Base-by-base conservation (phyloP, 257 asterid species). In the Lavandula angustifolia region DNA sequence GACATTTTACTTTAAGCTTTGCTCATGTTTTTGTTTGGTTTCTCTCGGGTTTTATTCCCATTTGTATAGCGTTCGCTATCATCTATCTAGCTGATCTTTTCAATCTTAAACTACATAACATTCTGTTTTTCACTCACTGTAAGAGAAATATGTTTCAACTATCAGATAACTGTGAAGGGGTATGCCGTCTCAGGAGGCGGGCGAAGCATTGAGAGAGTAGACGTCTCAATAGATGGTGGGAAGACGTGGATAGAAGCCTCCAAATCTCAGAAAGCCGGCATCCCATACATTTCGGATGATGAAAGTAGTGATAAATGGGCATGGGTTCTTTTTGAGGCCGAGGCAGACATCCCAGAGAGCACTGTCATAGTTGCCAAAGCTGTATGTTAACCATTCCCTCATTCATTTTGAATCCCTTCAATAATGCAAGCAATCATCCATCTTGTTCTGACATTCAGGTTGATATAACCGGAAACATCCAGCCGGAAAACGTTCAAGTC, bases 131-230 rank as follows among this genome's bases (percentile, higher is more conserved):
- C 7, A 2, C 32, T 66, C 37, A 55, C 56, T 70, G 7, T 44
- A 49, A 6, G n/a, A 31, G 53, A 11, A 69, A 48, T 18, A 48
- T 46, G 68, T 42, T 31, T 52, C 5, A 11, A 11, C 49, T 48
- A 48, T 60, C 86, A 89, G 96, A 47, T 89, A 67, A 72, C 56
- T 34, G 76, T 89, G 58, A 87, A 83, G 82, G 96, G 96, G 29
- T 87, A 89, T 32, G 94, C 96, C 2, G 89, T 79, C 31, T 83
- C 96, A 48, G 96, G 95, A 62, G 96, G 96, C 11, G 95, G 91
- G 8, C 84, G 94, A 33, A 94, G 96, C 70, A 85, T 89, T 17
- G 96, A 89, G 78, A 83, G 96, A 71, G 89, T 89, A 41, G 96
- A 89, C 52, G 66, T 85, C 54, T 89, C 95, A 27, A 33, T 75